phyloP scores from a whole-genome alignment of 352 stramenopile species.

The Blastocystis sp. region DNA sequence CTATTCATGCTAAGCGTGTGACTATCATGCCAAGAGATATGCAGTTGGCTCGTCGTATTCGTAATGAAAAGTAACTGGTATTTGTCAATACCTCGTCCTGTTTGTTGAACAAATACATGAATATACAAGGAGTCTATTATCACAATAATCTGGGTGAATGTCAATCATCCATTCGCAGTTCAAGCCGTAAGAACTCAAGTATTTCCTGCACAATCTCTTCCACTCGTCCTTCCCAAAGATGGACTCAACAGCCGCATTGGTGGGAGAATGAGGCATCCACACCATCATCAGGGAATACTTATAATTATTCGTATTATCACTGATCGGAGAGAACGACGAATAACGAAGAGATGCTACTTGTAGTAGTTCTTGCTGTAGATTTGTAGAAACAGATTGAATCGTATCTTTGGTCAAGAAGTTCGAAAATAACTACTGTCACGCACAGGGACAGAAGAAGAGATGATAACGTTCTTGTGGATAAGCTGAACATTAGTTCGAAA shows the following conservation, averaged over 20 bases:
- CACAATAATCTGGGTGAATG: slow-evolving; percentile 13
- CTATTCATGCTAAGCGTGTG: slow-evolving; percentile 88
- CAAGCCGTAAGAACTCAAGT: background rate
- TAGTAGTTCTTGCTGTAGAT: slow-evolving; percentile 1
- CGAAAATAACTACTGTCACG: background rate
- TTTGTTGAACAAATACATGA: slow-evolving; percentile 33
- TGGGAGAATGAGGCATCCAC: background rate
- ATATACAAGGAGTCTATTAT: slow-evolving; percentile 18
- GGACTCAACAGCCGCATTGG: background rate
- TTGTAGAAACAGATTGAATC: background rate
- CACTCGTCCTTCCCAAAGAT: background rate
- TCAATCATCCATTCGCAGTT: slow-evolving; percentile 53
- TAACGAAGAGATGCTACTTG: background rate
- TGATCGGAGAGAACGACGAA: background rate
- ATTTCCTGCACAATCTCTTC: background rate
- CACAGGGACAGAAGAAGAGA: background rate
- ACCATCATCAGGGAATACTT: slow-evolving; percentile 6
- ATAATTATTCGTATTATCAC: background rate
- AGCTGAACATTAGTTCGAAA: slow-evolving; percentile 45
- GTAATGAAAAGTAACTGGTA: slow-evolving; percentile 57
- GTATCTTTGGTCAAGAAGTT: background rate
- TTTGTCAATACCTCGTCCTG: slow-evolving; percentile 18
- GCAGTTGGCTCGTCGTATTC: slow-evolving; percentile 68
- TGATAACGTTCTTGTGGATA: slow-evolving; percentile 23
- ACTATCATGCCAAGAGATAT: slow-evolving; percentile 95